Base-by-base conservation (phyloP, 1,284 basidiomycete genomes). In the Ganoderma boninense region DNA sequence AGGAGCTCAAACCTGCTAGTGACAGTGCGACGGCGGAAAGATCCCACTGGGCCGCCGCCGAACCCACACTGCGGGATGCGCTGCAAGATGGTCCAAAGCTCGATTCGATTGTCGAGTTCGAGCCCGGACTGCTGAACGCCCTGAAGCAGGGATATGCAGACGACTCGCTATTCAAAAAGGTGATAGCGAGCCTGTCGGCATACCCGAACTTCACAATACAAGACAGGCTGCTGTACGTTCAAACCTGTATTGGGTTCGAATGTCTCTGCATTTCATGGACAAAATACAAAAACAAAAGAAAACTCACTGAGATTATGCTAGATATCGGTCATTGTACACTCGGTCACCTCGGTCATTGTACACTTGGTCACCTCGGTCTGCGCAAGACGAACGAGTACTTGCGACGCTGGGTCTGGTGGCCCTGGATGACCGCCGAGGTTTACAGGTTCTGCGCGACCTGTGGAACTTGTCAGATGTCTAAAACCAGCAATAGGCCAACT, bases 381-480 rank as follows among this genome's bases (percentile, higher is more conserved):
- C 69, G 74, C 35, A 71, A 76, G 14, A 81, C 81, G 0, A 59
- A 66, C 0, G 77, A 78, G 6, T 81, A 81, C 64, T 3, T 74
- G 29, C 67, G 63, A 78, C 43, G 38, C 52, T 80, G 75, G 74
- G 81, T 76, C 59, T 83, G 81, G 81, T 83, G 82, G 82, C 79
- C 78, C 0, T 59, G 49, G 3, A 73, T 82, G 5, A 73, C 69
- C 0, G n/a, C 43, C 4, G 67, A 75, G 35, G 59, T 72, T 13
- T 54, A 69, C 4, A 62, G 29, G 6, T 80, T 77, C 67, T 80
- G 79, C 60, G 60, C 62, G 2, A 71, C 71, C 0, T 81, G 79
- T 57, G 62, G 64, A 20, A 69, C 57, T 2, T 81, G 79, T 65
- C 77, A 79, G 32, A 70, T 57, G 4, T 67, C 75, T 0, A 82